A percentile compares a stretch with the other conserved stretches of the same genome.
phyloP scores from a whole-genome alignment of 345 rosid genomes.

The Sisymbrium irio region DNA sequence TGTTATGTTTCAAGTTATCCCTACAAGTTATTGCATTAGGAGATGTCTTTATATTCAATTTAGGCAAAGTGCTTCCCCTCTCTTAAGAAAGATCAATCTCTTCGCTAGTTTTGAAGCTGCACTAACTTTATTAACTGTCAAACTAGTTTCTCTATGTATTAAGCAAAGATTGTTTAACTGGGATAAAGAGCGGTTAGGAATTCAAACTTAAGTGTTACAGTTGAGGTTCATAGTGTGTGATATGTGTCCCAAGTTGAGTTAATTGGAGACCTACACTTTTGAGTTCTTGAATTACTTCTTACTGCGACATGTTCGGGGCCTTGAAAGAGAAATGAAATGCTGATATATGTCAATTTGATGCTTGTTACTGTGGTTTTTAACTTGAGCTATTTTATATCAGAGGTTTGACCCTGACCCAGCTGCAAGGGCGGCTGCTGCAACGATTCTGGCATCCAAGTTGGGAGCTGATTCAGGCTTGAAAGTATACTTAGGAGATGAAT shows the following conservation, averaged over 20 bases:
- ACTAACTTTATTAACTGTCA: neutral
- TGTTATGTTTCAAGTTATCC: neutral
- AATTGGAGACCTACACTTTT: neutral
- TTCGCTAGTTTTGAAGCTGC: neutral
- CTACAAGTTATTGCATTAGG: neutral
- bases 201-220: neutral
- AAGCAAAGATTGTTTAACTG: neutral
- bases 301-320: neutral
- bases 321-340: neutral
- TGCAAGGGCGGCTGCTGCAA: slow-evolving; percentile 97
- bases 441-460: slow-evolving; percentile 88
- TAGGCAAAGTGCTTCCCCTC: neutral
- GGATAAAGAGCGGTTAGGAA: neutral
- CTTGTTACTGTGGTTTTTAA: neutral
- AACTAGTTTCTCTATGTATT: neutral
- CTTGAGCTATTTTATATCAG: slow-evolving; percentile 42
- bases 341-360: neutral
- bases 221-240: neutral
- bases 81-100: neutral
- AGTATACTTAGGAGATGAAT: slow-evolving; percentile 59
- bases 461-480: slow-evolving; percentile 94
- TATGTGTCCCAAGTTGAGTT: neutral
- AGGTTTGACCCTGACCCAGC: slow-evolving; percentile 96
- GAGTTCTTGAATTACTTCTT: neutral
- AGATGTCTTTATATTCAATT: neutral